Evolutionary conservation across 129 eudicot species (phyloP).

Genomic region (Saussurea involucrata): DNA sequence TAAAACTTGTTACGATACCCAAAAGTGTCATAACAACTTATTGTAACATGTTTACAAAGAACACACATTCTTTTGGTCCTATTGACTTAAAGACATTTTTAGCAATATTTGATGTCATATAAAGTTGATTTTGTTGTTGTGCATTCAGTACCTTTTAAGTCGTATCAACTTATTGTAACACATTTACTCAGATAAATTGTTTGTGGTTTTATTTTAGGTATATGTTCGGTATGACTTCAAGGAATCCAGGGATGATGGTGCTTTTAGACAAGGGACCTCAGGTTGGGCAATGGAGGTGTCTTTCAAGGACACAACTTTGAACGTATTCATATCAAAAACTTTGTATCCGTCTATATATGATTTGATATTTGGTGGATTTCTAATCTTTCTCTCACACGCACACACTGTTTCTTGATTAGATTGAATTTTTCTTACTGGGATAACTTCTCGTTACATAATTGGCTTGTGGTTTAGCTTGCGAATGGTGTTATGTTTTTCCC

Average conservation of each 20-base stretch:
- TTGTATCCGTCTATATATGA: neutral
- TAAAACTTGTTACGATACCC: no score
- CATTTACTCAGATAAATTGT: neutral
- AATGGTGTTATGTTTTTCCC: conserved; percentile 13
- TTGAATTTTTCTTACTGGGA: neutral
- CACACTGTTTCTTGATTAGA: neutral
- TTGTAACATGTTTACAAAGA: neutral
- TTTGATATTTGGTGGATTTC: neutral
- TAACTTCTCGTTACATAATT: conserved; percentile 6
- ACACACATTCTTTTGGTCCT: neutral
- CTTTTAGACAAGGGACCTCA: conserved; percentile 59
- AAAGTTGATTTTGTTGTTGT: neutral
- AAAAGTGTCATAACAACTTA: no score
- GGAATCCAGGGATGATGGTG: conserved; percentile 59
- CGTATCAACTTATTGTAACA: neutral
- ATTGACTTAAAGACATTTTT: no score
- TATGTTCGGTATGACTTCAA: conserved; percentile 51
- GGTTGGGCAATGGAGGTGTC: conserved; percentile 63
- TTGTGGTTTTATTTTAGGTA: conserved; percentile 40
- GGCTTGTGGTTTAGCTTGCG: conserved; percentile 5
- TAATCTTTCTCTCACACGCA: neutral
- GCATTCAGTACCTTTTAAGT: neutral
- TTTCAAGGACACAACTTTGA: conserved; percentile 39
- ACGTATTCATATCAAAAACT: neutral
- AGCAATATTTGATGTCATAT: neutral